These are phyloP conservation scores for Lolium rigidum DNA, from an alignment of 176 grass and related monocot species.

Conservation along the genomic window DNA sequence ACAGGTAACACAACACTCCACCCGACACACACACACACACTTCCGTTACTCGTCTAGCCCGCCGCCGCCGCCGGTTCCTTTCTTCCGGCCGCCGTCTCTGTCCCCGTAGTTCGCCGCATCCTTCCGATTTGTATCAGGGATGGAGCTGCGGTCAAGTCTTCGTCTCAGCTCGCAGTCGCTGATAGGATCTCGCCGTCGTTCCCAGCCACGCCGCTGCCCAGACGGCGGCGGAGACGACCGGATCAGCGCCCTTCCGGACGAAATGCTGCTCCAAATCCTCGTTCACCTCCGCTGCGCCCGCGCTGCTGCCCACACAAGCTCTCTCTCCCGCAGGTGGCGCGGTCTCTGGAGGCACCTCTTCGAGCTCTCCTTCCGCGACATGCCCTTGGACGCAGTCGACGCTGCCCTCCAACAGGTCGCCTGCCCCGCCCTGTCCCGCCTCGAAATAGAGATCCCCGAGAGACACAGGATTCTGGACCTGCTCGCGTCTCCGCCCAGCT, in stretches of 20 bases:
- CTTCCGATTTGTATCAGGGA: neutral
- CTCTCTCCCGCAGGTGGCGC: neutral
- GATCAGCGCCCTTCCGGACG: neutral
- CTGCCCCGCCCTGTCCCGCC: neutral
- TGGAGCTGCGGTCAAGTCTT: neutral
- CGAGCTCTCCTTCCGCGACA: neutral
- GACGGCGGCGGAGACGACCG: neutral
- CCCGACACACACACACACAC: neutral
- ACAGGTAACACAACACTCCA: too few species aligned
- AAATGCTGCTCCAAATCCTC: neutral
- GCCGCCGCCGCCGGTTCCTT: neutral
- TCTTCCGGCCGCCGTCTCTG: neutral
- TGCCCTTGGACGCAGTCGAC: neutral
- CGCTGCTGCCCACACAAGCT: neutral
- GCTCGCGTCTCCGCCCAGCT: neutral
- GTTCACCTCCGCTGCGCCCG: neutral
- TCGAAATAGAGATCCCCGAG: neutral
- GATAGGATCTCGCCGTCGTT: neutral
- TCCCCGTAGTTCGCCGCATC: neutral
- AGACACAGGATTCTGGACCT: neutral
- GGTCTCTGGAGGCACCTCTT: neutral
- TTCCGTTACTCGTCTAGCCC: neutral
- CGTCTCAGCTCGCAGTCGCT: neutral
- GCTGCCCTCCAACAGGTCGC: neutral
- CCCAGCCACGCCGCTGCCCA: neutral